Base-by-base conservation (phyloP, 2,329 filamentous ascomycete genomes). In the Beauveria asiatica region DNA sequence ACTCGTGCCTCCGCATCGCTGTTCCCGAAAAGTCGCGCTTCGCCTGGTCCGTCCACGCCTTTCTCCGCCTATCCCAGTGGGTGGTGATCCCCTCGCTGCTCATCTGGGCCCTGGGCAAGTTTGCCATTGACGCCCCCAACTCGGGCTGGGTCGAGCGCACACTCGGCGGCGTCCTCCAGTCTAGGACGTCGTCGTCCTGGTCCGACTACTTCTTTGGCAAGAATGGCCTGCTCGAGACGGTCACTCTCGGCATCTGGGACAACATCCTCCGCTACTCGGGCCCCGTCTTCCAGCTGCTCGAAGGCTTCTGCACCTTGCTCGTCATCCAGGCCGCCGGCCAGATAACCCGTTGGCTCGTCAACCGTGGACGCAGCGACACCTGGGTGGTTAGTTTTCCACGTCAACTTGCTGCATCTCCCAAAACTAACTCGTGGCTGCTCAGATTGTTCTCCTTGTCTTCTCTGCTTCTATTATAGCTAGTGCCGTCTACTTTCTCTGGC, bases 281-380 rank as follows among this genome's bases (percentile, higher is more conserved):
- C 4, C 94, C 94, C 0, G 83, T 96, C 56, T 99, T 97, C 77
- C 94, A 99, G 76, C 80, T 99, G 9, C 84, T 89, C 57, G 94
- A 99, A 74, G 94, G 94, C 7, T 99, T 99, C 76, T 97, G 94
- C 79, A 97, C 91, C 70, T 77, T 99, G 67, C 78, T 97, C 60
- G 92, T 97, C 65, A 97, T 99, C 61, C 94, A 99, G 74, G 91
- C 92, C 19, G 88, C 90, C 16, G 94, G 94, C 0, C 93, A 97
- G 73, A 92, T 97, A 65, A 96, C 94, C 21, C 84, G 90, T 73
- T 97, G 92, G 87, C 83, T 97, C 33, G 93, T 97, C 59, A 97
- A 97, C 75, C 81, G 89, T 68, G 92, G 93, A 68, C 85, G 91
- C 69, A 95, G 92, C 69, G 94, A 99, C 76, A 95, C 87, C 63